Conservation (phyloP, 169 alveolate species). For the Miamiensis avidus region DNA sequence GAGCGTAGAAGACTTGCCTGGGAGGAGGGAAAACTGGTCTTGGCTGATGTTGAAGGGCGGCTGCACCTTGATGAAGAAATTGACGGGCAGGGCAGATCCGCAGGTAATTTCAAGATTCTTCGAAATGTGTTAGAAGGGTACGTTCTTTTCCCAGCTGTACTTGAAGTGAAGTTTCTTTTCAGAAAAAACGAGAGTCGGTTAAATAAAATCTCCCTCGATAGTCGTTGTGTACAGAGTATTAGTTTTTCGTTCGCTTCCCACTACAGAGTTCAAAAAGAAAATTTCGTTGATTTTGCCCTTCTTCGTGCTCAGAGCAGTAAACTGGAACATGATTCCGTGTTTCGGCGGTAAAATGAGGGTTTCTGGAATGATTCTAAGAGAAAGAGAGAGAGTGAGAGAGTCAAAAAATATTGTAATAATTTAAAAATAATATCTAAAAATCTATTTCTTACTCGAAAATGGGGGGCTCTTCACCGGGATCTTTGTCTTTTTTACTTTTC, state of each 20-base stretch:
- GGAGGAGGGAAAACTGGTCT: conserved; percentile 75
- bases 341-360: conserved; percentile 70
- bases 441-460: too few species aligned
- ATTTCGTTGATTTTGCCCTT: conserved; percentile 84
- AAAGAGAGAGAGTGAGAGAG: too few species aligned
- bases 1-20: conserved; percentile 70
- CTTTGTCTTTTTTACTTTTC: conserved; percentile 32
- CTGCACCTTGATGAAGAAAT: conserved; percentile 75
- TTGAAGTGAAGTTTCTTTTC: conserved; percentile 84
- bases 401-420: too few species aligned
- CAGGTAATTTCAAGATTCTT: conserved; percentile 79
- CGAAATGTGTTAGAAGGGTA: conserved; percentile 81
- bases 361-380: conserved; percentile 77
- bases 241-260: conserved; percentile 88
- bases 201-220: conserved; percentile 84
- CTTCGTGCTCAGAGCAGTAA: conserved; percentile 83
- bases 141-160: conserved; percentile 85
- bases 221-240: conserved; percentile 77
- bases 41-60: conserved; percentile 87
- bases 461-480: too few species aligned
- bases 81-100: conserved; percentile 83
- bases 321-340: conserved; percentile 81
- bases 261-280: conserved; percentile 80
- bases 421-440: too few species aligned
- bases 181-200: conserved; percentile 80